A percentile compares a stretch with the other conserved stretches of the same genome.
Conservation (phyloP, 1,284 basidiomycete species). For the Agaricales sp. region DNA sequence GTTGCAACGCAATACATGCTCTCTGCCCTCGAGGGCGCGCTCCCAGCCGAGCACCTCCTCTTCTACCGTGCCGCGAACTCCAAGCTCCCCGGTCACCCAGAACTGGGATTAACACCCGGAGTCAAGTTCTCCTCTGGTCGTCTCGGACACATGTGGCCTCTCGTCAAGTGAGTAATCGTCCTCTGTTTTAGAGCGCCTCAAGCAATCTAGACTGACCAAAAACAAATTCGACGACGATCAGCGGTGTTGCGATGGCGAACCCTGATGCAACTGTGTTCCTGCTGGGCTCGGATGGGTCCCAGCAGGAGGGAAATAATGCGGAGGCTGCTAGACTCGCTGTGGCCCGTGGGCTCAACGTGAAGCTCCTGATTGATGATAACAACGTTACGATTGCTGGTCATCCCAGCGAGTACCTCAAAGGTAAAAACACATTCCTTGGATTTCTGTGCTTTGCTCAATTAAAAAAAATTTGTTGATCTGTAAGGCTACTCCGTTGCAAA, state of each 20-base stretch:
- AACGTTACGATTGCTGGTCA: slow-evolving; percentile 83
- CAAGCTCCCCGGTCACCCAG: slow-evolving; percentile 79
- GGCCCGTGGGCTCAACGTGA: slow-evolving; percentile 71
- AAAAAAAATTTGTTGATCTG: not conserved
- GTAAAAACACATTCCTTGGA: too few species aligned
- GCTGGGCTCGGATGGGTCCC: slow-evolving; percentile 80
- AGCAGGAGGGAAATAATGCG: slow-evolving; percentile 84
- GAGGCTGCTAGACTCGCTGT: slow-evolving; percentile 81
- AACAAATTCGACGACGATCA: too few species aligned
- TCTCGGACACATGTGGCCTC: slow-evolving; percentile 68
- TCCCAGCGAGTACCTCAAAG: slow-evolving; percentile 70
- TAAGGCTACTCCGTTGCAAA: slow-evolving; percentile 55
- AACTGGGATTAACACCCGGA: slow-evolving; percentile 76
- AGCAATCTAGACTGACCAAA: too few species aligned
- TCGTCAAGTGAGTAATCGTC: not conserved
- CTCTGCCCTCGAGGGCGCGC: slow-evolving; percentile 59
- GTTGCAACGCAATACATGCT: slow-evolving; percentile 82
- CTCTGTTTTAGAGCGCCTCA: not conserved
- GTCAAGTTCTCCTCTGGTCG: slow-evolving; percentile 83
- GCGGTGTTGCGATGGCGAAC: slow-evolving; percentile 74
- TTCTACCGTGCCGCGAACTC: slow-evolving; percentile 79
- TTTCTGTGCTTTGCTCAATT: not conserved
- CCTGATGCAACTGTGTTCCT: slow-evolving; percentile 68
- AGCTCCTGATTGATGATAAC: slow-evolving; percentile 80
- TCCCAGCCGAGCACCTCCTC: slow-evolving; percentile 67